Conservation (phyloP, 768 basidiomycete species). For the Leccinum subtestaceum region DNA sequence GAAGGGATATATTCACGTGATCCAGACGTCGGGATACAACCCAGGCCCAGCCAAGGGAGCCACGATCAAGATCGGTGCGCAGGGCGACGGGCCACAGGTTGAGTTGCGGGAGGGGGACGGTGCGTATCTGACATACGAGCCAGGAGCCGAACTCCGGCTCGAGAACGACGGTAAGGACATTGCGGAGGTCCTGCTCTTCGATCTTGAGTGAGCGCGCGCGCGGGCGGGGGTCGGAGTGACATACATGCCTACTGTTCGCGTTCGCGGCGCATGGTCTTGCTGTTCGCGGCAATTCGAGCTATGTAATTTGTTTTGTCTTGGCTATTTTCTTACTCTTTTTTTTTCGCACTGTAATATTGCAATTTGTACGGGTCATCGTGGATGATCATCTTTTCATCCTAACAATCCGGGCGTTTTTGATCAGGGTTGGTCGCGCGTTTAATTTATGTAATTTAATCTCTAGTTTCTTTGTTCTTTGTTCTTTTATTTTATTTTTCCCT, state of each 20-base stretch:
- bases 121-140: slow-evolving; percentile 60
- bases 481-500: neutral
- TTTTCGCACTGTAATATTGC: slow-evolving; percentile 1
- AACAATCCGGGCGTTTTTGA: neutral
- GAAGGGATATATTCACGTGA: slow-evolving; percentile 82
- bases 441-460: neutral
- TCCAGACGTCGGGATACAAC: slow-evolving; percentile 85
- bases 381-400: slow-evolving; percentile 8
- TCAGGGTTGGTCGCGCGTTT: neutral
- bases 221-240: neutral
- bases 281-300: neutral
- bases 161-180: slow-evolving; percentile 63
- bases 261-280: neutral
- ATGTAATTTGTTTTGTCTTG: neutral
- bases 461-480: neutral
- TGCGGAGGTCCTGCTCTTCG: slow-evolving; percentile 80
- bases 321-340: neutral
- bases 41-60: slow-evolving; percentile 54
- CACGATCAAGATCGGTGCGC: slow-evolving; percentile 48
- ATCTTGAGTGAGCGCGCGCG: slow-evolving; percentile 49
- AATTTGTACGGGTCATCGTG: neutral
- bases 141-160: slow-evolving; percentile 35
- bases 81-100: slow-evolving; percentile 39
- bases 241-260: neutral
- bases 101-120: slow-evolving; percentile 86